phyloP scores from a whole-genome alignment of 176 grass and related monocot species.

The Thalia dealbata region DNA sequence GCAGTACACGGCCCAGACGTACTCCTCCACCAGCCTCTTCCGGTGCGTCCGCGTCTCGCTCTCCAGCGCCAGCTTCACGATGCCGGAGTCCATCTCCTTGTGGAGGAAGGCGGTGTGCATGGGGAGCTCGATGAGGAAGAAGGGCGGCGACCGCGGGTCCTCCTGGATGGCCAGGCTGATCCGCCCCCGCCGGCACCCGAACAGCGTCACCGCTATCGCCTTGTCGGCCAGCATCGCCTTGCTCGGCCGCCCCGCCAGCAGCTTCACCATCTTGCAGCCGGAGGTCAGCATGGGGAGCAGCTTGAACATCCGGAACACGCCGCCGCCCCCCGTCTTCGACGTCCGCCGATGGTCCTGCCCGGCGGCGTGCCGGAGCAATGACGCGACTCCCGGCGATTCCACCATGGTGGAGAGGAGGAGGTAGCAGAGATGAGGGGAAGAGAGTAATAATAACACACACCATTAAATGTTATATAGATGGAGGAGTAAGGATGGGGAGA shows the following conservation, averaged over 20 bases:
- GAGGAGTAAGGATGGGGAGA: too few relatives aligned
- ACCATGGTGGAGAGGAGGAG: slow-evolving; percentile 12
- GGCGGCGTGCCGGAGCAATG: slow-evolving; percentile 51
- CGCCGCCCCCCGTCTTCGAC: neutral
- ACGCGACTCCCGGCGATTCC: slow-evolving; percentile 42
- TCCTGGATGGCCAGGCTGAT: slow-evolving; percentile 79
- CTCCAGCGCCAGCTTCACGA: slow-evolving; percentile 82
- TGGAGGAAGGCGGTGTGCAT: slow-evolving; percentile 66
- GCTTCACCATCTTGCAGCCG: slow-evolving; percentile 90
- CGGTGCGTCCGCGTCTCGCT: slow-evolving; percentile 76
- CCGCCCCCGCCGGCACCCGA: slow-evolving; percentile 59
- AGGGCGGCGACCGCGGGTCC: slow-evolving; percentile 68
- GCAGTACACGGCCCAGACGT: slow-evolving; percentile 94
- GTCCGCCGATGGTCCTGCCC: slow-evolving; percentile 15
- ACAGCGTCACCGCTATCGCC: slow-evolving; percentile 69
- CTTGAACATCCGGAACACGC: slow-evolving; percentile 90
- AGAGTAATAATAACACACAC: too few relatives aligned
- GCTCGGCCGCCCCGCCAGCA: slow-evolving; percentile 49
- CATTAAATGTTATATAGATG: too few relatives aligned
- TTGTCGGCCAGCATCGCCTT: slow-evolving; percentile 62
- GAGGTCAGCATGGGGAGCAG: slow-evolving; percentile 85
- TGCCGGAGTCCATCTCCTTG: slow-evolving; percentile 69
- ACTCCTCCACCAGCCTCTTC: slow-evolving; percentile 71
- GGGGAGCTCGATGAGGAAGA: slow-evolving; percentile 81
- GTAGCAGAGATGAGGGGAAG: too few relatives aligned